phyloP scores from a whole-genome alignment of 2,329 filamentous ascomycete genomes.

The Ceratocystis ficicola region DNA sequence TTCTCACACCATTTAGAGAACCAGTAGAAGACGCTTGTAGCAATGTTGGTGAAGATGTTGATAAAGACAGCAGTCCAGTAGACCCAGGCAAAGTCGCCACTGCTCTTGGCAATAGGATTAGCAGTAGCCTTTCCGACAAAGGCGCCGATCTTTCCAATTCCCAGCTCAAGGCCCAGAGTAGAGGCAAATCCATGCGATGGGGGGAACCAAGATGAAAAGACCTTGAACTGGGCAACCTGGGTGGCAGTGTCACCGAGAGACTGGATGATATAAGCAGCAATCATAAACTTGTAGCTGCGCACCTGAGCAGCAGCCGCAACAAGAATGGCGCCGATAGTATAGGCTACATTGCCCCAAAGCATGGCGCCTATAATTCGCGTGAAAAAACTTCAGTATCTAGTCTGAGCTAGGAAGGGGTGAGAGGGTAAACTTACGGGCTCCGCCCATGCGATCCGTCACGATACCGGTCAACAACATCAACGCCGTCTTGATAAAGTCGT shows the following conservation, averaged over 20 bases:
- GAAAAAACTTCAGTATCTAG: neutral
- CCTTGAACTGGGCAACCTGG: slow-evolving; percentile 52
- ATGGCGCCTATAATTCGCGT: slow-evolving; percentile 34
- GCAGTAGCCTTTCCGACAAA: slow-evolving; percentile 50
- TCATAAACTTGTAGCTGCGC: slow-evolving; percentile 48
- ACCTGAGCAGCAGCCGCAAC: slow-evolving; percentile 45
- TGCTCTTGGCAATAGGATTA: slow-evolving; percentile 45
- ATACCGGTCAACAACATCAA: slow-evolving; percentile 44
- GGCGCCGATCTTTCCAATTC: slow-evolving; percentile 47
- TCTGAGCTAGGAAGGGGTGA: neutral
- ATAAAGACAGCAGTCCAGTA: slow-evolving; percentile 52
- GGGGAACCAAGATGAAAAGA: slow-evolving; percentile 53
- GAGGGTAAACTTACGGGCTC: slow-evolving; percentile 34
- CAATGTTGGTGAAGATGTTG: slow-evolving; percentile 50
- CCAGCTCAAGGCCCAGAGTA: slow-evolving; percentile 48
- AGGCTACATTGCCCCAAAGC: slow-evolving; percentile 50
- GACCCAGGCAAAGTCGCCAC: slow-evolving; percentile 49
- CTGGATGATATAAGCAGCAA: slow-evolving; percentile 42
- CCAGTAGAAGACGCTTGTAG: slow-evolving; percentile 42
- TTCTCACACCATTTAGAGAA: slow-evolving; percentile 42
- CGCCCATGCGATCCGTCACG: slow-evolving; percentile 46
- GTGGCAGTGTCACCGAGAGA: slow-evolving; percentile 52
- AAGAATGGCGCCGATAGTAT: slow-evolving; percentile 45
- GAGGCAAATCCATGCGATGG: slow-evolving; percentile 50
- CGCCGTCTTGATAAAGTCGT: slow-evolving; percentile 49